Percentiles rank a stretch among this genome's conserved stretches.
phyloP scores from a whole-genome alignment of 2,329 filamentous ascomycete genomes.

The Bipolaris oryzae region DNA sequence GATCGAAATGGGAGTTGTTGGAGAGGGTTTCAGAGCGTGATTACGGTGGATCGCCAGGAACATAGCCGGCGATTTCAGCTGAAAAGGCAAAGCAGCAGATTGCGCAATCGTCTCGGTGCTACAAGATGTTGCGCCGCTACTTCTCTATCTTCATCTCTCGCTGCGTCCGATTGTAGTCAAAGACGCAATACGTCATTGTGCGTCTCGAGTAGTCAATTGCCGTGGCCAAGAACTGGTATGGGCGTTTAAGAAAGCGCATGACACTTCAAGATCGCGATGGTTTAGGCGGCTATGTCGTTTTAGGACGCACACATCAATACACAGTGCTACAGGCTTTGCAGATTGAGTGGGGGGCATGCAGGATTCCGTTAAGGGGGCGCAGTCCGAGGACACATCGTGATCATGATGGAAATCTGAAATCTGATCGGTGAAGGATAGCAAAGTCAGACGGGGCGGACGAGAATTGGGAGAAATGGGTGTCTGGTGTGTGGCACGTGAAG shows the following conservation, averaged over 20 bases:
- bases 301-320: not conserved
- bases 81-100: not conserved
- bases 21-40: not conserved
- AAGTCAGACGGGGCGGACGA: not conserved
- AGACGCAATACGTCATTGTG: not conserved
- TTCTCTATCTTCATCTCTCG: not conserved
- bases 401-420: constrained; percentile 4
- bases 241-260: constrained; percentile 10
- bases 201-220: not conserved
- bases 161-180: not conserved
- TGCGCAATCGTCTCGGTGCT: not conserved
- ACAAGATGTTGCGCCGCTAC: not conserved
- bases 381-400: constrained; percentile 5
- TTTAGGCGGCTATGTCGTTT: not conserved
- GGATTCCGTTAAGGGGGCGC: constrained; percentile 1
- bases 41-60: not conserved
- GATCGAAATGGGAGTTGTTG: not conserved
- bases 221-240: constrained; percentile 1
- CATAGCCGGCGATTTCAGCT: not conserved
- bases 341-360: constrained; percentile 12
- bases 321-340: not conserved
- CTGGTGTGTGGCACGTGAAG: not conserved
- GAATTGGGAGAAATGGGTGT: too few relatives aligned
- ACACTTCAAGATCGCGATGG: not conserved
- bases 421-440: constrained; percentile 6